Evolutionary conservation across 148 eudicot genomes (phyloP).

Genomic region (Chenopodium suecicum): DNA sequence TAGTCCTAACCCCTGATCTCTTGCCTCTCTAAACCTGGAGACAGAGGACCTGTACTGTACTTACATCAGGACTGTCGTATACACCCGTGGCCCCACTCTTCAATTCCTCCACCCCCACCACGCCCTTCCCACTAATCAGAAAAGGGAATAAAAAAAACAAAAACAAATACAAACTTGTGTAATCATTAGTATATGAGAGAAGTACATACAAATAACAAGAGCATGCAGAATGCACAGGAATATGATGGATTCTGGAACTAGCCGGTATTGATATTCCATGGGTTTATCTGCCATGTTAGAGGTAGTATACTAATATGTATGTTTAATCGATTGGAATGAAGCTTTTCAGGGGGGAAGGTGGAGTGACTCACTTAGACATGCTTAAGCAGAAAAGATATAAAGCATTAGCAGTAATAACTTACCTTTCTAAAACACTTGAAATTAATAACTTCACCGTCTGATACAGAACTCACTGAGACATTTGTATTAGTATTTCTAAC

Average conservation of each 20-base stretch:
- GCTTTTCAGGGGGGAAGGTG: neutral
- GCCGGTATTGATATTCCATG: neutral
- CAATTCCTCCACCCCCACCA: neutral
- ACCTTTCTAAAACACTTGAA: constrained; percentile 96
- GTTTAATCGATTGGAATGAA: neutral
- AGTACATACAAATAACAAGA: neutral
- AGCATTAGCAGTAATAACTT: neutral
- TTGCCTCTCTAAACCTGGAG: neutral
- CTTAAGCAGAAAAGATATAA: neutral
- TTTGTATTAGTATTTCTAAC: constrained; percentile 46
- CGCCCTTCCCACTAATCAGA: neutral
- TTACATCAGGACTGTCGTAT: neutral
- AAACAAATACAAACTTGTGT: neutral
- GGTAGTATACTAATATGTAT: too few relatives aligned
- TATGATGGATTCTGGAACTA: neutral
- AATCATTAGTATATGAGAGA: neutral
- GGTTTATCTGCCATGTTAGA: too few relatives aligned
- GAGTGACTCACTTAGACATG: neutral
- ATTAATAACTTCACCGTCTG: constrained; percentile 44
- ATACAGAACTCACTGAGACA: constrained; percentile 33
- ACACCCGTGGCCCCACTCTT: neutral
- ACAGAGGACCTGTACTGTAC: too few relatives aligned
- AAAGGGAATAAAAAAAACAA: neutral
- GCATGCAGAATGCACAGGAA: neutral
- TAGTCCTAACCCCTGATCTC: neutral